Evolutionary conservation across 2,329 filamentous ascomycete species (phyloP).

Genomic region (Aspergillus texensis): DNA sequence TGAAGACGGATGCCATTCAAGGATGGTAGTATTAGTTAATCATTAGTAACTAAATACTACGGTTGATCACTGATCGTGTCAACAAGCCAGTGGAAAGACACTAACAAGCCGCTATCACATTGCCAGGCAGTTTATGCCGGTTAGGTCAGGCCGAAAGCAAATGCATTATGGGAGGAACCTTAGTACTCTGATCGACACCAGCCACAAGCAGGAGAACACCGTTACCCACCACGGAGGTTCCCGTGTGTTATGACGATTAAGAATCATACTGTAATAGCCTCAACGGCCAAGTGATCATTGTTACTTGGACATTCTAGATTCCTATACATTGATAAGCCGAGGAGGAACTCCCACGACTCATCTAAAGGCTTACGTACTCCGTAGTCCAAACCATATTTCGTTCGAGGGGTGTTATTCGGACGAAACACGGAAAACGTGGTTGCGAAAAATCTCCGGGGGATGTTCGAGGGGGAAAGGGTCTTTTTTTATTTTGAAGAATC

Average conservation of each 20-base stretch:
- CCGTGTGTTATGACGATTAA: neutral
- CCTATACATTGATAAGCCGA: neutral
- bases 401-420: slow-evolving; percentile 6
- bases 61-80: neutral
- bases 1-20: neutral
- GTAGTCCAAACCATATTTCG: neutral
- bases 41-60: neutral
- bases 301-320: neutral
- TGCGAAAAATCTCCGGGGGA: slow-evolving; percentile 17
- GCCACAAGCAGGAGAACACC: slow-evolving; percentile 19
- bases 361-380: neutral
- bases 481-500: neutral
- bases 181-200: slow-evolving; percentile 18
- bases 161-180: slow-evolving; percentile 17
- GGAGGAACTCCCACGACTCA: neutral
- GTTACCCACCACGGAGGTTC: neutral
- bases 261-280: neutral
- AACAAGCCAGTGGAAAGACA: neutral
- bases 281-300: neutral
- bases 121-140: slow-evolving; percentile 10
- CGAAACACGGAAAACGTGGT: slow-evolving; percentile 8
- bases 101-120: neutral
- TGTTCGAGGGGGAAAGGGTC: neutral
- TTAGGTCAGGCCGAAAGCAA: slow-evolving; percentile 17
- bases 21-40: neutral